A percentile compares a stretch with the other conserved stretches of the same genome.
These are phyloP conservation scores for Linaria vulgaris DNA, from an alignment of 257 asterid species.

Conservation along the genomic window DNA sequence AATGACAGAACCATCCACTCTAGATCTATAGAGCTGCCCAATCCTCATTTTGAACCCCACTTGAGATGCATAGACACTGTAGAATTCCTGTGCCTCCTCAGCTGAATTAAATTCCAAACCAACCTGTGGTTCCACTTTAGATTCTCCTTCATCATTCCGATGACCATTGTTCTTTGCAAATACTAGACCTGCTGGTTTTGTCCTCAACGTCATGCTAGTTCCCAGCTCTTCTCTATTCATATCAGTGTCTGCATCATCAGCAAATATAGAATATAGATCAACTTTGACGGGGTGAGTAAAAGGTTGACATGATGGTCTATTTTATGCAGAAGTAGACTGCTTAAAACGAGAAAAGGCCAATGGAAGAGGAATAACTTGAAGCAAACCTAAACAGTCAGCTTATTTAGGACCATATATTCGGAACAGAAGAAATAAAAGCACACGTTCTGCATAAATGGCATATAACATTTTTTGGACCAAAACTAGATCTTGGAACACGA, in stretches of 20 bases:
- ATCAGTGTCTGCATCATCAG: slow-evolving; percentile 48
- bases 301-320: slow-evolving; percentile 2
- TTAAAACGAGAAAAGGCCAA: neutral
- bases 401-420: neutral
- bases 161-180: slow-evolving; percentile 49
- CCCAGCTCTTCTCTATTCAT: slow-evolving; percentile 72
- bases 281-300: neutral
- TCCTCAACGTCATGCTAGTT: slow-evolving; percentile 58
- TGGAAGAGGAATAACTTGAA: neutral
- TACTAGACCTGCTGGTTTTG: slow-evolving; percentile 50
- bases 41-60: slow-evolving; percentile 84
- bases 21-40: slow-evolving; percentile 89
- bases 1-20: slow-evolving; percentile 80
- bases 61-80: slow-evolving; percentile 64
- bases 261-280: neutral
- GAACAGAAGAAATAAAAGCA: slow-evolving; percentile 1
- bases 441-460: neutral
- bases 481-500: slow-evolving; percentile 12
- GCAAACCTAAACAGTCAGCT: neutral
- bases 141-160: slow-evolving; percentile 53
- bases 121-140: slow-evolving; percentile 61
- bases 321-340: slow-evolving; percentile 9
- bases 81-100: slow-evolving; percentile 88
- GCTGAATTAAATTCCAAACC: slow-evolving; percentile 86
- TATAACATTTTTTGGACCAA: neutral